phyloP scores from a whole-genome alignment of 106 monocot species.

The Dendrobium officinale region DNA sequence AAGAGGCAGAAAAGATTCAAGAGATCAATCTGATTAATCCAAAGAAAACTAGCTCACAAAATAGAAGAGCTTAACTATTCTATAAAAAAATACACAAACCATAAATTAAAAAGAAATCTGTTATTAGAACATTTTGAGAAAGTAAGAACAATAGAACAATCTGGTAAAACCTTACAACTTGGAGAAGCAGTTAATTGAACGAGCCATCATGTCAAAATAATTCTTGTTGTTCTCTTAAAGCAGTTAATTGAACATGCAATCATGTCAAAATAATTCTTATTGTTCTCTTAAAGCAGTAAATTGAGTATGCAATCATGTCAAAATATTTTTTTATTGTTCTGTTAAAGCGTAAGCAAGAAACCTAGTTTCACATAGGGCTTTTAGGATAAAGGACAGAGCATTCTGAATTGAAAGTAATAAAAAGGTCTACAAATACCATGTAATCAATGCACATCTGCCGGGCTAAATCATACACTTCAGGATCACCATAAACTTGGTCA shows the following conservation, averaged over 20 bases:
- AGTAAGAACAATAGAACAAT: background rate
- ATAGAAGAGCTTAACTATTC: background rate
- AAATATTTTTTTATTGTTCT: background rate
- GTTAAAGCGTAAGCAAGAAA: background rate
- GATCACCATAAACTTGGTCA: constrained; percentile 98
- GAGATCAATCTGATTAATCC: background rate
- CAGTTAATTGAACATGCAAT: background rate
- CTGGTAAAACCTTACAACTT: background rate
- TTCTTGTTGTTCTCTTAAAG: background rate
- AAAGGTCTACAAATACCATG: constrained; percentile 50
- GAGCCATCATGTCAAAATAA: background rate
- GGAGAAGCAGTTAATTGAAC: background rate
- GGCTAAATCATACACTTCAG: constrained; percentile 83
- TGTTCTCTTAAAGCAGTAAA: background rate
- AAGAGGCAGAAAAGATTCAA: background rate
- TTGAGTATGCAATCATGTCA: background rate
- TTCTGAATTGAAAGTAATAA: background rate
- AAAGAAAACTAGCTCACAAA: background rate
- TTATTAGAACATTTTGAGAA: background rate
- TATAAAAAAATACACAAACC: background rate
- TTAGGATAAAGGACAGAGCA: background rate
- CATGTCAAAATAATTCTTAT: background rate
- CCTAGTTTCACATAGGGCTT: background rate
- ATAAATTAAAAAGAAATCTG: background rate
- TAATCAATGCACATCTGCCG: constrained; percentile 99